Percentiles rank a stretch among this genome's conserved stretches.
These are phyloP conservation scores for Zoysia matrella DNA, from an alignment of 202 grass and related monocot species.

Conservation along the genomic window DNA sequence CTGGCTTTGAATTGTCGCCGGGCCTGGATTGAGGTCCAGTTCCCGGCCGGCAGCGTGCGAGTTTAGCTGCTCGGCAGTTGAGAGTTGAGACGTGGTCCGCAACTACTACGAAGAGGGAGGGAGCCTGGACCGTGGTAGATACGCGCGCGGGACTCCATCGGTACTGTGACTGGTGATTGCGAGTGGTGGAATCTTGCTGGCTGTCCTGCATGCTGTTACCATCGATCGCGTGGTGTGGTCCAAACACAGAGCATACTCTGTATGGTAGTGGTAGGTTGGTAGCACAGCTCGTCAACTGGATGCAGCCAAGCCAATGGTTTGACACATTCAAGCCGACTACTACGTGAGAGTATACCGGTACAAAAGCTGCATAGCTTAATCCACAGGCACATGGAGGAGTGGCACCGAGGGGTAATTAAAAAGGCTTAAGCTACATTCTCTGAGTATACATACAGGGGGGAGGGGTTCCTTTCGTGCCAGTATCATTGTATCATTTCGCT, in stretches of 20 bases:
- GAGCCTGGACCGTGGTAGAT: neutral
- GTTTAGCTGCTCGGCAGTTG: neutral
- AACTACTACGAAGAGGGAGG: neutral
- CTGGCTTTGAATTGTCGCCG: neutral
- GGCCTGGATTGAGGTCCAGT: too few species aligned
- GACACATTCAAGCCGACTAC: neutral
- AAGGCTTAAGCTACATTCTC: too few species aligned
- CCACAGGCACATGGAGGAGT: too few species aligned
- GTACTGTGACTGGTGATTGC: neutral
- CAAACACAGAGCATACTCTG: neutral
- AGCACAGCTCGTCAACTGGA: neutral
- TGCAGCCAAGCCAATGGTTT: neutral
- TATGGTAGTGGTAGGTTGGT: neutral
- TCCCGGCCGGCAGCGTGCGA: too few species aligned
- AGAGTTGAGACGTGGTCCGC: neutral
- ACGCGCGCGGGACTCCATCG: neutral
- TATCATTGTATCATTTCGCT: neutral
- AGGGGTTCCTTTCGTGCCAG: neutral
- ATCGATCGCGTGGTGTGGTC: neutral
- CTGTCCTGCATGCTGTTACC: neutral
- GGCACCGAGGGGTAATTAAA: too few species aligned
- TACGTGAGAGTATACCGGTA: neutral
- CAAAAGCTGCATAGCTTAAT: too few species aligned
- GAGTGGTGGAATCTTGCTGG: neutral
- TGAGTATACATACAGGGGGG: too few species aligned